Base-by-base conservation (phyloP, 371 early-diverging fungal species). In the Syncephalis fuscata region DNA sequence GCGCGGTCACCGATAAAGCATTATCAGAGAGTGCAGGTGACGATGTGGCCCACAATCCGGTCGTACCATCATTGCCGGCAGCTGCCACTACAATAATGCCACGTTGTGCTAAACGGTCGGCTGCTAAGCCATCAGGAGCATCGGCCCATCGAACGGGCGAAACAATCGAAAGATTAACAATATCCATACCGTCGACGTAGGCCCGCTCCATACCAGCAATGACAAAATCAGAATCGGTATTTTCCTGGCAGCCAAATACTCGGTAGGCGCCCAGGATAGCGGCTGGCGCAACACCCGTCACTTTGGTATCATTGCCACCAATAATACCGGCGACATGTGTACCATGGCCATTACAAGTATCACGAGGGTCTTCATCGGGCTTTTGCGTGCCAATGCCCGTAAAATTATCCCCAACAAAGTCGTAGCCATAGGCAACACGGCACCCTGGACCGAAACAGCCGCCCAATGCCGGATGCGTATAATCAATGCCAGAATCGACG, bases 81-180 rank as follows among this genome's bases (percentile, higher is more conserved):
- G 88, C 74, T 11, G 64, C 67, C 36, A 66, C 61, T 10, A 78
- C 58, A 17, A 67, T 48, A 24, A 73, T 53, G 20, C 73, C 73
- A 8, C 52, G 45, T 8, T 60, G 65, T 0, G 65, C 66, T 11
- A 54, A 55, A 1, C 66, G 56, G 16, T 59, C 52, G 8, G 61
- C 66, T 0, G 64, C 66, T n/a, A 53, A 55, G 1, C 67, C 57
- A 21, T 58, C 52, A 10, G 74, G 67, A 43, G 62, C 59, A 25
- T 69, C 63, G 21, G 51, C 24, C 66, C 66, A 74, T 37, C 68
- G 53, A 14, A 56, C 52, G 4, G 67, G 68, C 14, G 63, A 65
- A 39, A 85, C 85, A 39, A 84, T 48, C 48, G 80, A 79, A 60
- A 85, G 58, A 61, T 72, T 80, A 51, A 78, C 68, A 40, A 78